Percentiles rank a stretch among this genome's conserved stretches.
These are phyloP conservation scores for Clathrospora elynae DNA, from an alignment of 2,329 filamentous ascomycete species.

Conservation along the genomic window DNA sequence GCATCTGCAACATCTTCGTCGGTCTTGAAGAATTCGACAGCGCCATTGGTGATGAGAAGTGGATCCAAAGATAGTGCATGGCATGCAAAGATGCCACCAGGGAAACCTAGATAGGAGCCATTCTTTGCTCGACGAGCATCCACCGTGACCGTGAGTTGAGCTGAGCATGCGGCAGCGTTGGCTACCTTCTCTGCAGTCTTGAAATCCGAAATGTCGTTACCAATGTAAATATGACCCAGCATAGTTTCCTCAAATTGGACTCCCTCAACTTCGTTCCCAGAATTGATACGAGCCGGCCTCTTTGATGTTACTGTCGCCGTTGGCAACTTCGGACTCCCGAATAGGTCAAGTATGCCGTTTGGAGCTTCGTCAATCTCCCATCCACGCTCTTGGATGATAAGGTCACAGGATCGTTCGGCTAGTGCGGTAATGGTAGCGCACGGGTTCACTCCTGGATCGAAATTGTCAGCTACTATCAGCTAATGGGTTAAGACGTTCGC, in stretches of 20 bases:
- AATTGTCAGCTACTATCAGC: background rate
- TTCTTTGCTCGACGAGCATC: constrained; percentile 41
- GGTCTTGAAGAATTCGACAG: constrained; percentile 62
- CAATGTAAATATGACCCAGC: no score
- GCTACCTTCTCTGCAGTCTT: no score
- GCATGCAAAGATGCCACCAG: constrained; percentile 61
- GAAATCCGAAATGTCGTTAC: no score
- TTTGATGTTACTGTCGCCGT: no score
- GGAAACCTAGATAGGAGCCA: background rate
- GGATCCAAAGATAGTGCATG: constrained; percentile 50
- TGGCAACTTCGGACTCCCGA: no score
- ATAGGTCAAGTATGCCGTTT: no score
- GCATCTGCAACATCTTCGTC: constrained; percentile 62
- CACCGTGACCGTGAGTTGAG: constrained; percentile 27
- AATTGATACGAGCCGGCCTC: no score
- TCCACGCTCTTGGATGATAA: constrained; percentile 34
- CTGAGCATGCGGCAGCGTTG: constrained; percentile 9
- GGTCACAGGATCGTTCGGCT: constrained; percentile 66
- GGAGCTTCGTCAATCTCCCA: constrained; percentile 50
- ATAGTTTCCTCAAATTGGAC: no score
- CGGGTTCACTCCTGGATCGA: constrained; percentile 60
- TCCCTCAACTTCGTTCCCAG: no score
- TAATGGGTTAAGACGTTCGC: background rate
- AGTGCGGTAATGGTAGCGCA: constrained; percentile 72
- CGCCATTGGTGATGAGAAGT: constrained; percentile 64